Evolutionary conservation across 2,329 filamentous ascomycete species (phyloP).

Genomic region (Botrytis sinoallii): DNA sequence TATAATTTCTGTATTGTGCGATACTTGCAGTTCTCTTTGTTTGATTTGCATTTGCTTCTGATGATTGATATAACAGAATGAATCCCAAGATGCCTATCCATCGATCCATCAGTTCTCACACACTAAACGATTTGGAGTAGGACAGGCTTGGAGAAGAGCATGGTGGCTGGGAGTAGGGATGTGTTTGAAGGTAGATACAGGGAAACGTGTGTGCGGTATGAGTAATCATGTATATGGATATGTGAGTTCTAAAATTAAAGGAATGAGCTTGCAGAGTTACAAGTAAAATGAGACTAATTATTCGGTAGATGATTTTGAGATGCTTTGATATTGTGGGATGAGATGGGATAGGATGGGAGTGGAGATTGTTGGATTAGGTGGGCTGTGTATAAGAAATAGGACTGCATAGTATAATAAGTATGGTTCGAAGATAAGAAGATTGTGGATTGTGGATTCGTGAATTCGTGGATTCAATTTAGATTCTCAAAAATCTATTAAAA

Average conservation of each 20-base stretch:
- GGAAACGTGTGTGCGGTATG: neutral
- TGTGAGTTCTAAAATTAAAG: neutral
- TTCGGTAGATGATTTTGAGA: neutral
- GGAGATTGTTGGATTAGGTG: neutral
- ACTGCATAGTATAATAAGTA: too few relatives aligned
- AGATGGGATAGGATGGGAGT: neutral
- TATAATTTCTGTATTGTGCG: neutral
- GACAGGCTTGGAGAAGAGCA: neutral
- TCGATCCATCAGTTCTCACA: neutral
- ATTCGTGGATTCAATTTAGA: neutral
- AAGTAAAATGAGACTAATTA: neutral
- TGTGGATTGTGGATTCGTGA: neutral
- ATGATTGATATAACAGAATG: neutral
- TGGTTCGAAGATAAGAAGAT: neutral
- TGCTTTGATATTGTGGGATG: neutral
- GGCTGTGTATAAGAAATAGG: too few relatives aligned
- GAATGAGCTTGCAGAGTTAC: neutral
- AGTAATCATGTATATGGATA: rapidly evolving
- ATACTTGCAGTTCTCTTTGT: neutral
- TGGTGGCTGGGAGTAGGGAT: neutral
- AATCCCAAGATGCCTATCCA: neutral
- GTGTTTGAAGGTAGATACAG: neutral
- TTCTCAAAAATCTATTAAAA: neutral
- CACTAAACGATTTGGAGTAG: neutral
- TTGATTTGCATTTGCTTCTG: neutral